Conservation (phyloP, 345 rosid genomes). For the Hibiscus trionum region DNA sequence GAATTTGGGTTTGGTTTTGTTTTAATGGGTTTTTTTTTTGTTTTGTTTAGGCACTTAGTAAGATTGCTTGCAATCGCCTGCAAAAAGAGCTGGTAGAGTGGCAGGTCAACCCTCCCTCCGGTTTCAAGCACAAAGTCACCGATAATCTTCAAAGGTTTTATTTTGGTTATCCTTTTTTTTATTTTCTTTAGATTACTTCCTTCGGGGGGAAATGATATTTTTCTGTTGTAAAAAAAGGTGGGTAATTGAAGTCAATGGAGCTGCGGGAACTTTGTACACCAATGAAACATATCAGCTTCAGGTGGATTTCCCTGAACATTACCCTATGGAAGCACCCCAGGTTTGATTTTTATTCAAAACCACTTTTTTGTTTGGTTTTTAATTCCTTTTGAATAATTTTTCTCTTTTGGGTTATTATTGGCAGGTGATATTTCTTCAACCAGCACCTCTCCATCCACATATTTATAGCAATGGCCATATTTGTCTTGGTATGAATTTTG, state of each 20-base stretch:
- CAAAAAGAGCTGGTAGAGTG: constrained; percentile 95
- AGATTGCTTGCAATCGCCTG: constrained; percentile 88
- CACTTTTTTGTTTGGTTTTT: not conserved
- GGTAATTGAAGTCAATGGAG: constrained; percentile 88
- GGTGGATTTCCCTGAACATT: constrained; percentile 95
- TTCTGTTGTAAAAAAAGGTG: not conserved
- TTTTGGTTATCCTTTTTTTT: not conserved
- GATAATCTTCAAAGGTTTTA: constrained; percentile 87
- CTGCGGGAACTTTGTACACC: constrained; percentile 74
- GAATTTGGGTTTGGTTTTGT: not conserved
- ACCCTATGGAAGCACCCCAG: constrained; percentile 99
- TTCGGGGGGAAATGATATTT: not conserved
- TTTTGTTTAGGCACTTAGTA: constrained; percentile 38
- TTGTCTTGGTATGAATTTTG: constrained; percentile 61
- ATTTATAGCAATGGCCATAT: constrained; percentile 97
- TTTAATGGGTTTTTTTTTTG: not conserved
- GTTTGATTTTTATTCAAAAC: constrained; percentile 18
- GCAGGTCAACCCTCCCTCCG: constrained; percentile 88
- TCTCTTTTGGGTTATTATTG: not conserved
- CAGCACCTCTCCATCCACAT: constrained; percentile 92
- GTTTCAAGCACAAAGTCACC: constrained; percentile 80
- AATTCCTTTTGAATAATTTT: not conserved
- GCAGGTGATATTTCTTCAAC: constrained; percentile 83
- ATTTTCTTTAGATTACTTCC: not conserved
- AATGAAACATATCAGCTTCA: constrained; percentile 90